Evolutionary conservation across 2,329 filamentous ascomycete species (phyloP).

Genomic region (Arthrobotrys entomopaga): DNA sequence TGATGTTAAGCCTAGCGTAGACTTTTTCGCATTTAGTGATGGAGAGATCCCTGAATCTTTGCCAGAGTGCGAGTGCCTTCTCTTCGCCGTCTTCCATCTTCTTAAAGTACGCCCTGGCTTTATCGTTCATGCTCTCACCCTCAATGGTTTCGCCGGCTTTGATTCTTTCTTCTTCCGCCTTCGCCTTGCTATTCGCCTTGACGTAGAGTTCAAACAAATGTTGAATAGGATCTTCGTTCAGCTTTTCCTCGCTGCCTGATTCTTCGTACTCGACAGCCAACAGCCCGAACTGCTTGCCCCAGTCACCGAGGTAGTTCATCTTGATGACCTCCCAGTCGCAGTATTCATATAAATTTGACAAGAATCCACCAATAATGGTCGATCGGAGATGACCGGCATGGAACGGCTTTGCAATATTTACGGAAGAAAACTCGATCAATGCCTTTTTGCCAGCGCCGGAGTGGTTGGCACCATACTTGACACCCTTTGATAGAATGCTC

Average conservation of each 20-base stretch:
- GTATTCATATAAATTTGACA: constrained; percentile 74
- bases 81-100: constrained; percentile 76
- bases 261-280: constrained; percentile 78
- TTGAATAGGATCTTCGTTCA: constrained; percentile 79
- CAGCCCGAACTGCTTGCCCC: constrained; percentile 78
- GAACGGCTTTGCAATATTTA: constrained; percentile 87
- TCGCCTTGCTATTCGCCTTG: constrained; percentile 72
- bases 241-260: constrained; percentile 77
- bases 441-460: constrained; percentile 71
- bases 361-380: constrained; percentile 79
- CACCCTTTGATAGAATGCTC: constrained; percentile 72
- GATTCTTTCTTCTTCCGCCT: constrained; percentile 66
- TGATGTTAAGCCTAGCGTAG: constrained; percentile 76
- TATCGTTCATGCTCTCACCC: constrained; percentile 69
- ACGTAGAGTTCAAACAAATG: constrained; percentile 86
- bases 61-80: constrained; percentile 71
- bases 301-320: constrained; percentile 82
- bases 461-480: constrained; percentile 73
- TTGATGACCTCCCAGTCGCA: constrained; percentile 77
- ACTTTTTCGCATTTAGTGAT: constrained; percentile 75
- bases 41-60: constrained; percentile 73
- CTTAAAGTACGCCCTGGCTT: constrained; percentile 78
- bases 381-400: constrained; percentile 78
- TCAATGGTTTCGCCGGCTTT: constrained; percentile 45
- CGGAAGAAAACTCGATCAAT: constrained; percentile 84